These are phyloP conservation scores for Clarkia xantiana DNA, from an alignment of 345 rosid genomes.

Conservation along the genomic window DNA sequence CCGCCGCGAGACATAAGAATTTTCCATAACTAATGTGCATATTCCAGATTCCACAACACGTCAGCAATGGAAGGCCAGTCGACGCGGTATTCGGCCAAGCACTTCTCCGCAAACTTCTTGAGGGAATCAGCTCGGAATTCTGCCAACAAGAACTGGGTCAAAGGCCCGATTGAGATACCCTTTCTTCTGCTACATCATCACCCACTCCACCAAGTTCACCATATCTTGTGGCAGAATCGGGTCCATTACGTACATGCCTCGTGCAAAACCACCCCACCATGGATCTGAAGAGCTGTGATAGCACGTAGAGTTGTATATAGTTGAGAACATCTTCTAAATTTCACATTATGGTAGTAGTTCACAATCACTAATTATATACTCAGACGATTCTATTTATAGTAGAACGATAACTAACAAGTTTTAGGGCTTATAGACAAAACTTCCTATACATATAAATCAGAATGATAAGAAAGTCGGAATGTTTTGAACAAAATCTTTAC, in stretches of 20 bases:
- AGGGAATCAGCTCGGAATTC: slow-evolving; percentile 58
- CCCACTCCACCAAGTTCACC: slow-evolving; percentile 94
- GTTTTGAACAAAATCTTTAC: too few species aligned
- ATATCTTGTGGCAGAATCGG: slow-evolving; percentile 72
- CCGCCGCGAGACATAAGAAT: slow-evolving; percentile 37
- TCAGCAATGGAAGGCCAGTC: slow-evolving; percentile 86
- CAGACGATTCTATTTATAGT: too few species aligned
- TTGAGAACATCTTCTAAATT: too few species aligned
- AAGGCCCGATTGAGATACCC: slow-evolving; percentile 71
- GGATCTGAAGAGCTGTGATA: too few species aligned
- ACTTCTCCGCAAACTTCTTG: slow-evolving; percentile 71
- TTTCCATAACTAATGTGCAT: slow-evolving; percentile 72
- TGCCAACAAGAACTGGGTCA: slow-evolving; percentile 46
- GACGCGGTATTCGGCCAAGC: slow-evolving; percentile 69
- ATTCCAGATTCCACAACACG: slow-evolving; percentile 82
- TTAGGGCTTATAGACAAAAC: too few species aligned
- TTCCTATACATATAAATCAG: too few species aligned
- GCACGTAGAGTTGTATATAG: too few species aligned
- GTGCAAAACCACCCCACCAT: slow-evolving; percentile 81
- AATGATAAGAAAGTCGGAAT: too few species aligned
- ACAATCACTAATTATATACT: too few species aligned
- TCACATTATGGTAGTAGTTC: too few species aligned
- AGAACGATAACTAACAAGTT: too few species aligned
- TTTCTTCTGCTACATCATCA: slow-evolving; percentile 79
- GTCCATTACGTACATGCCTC: slow-evolving; percentile 88